Evolutionary conservation across 352 stramenopile genomes (phyloP).

Genomic region (Phytophthora macrochlamydospora): DNA sequence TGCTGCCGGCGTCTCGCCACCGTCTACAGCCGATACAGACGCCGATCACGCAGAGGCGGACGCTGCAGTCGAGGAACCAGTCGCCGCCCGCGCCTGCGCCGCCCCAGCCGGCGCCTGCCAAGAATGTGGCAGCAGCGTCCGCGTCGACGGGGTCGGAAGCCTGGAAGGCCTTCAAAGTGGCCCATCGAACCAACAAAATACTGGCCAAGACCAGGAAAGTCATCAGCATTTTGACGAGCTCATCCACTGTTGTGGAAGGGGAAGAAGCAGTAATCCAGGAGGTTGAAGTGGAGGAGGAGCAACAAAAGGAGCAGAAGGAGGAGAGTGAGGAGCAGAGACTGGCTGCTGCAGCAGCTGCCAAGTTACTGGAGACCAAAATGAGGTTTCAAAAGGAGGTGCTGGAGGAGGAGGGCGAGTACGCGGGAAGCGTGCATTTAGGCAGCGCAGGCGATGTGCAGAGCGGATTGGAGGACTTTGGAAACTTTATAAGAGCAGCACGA

Average conservation of each 20-base stretch:
- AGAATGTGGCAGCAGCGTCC: constrained; percentile 16
- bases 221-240: constrained; percentile 36
- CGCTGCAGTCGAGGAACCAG: constrained; percentile 21
- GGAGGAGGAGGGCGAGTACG: constrained; percentile 28
- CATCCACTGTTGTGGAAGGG: constrained; percentile 10
- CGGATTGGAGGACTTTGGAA: constrained; percentile 45
- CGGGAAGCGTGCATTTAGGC: not conserved
- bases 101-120: constrained; percentile 20
- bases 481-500: constrained; percentile 56
- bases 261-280: not conserved
- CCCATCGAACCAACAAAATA: constrained; percentile 62
- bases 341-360: constrained; percentile 11
- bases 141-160: constrained; percentile 31
- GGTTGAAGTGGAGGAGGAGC: constrained; percentile 5
- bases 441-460: constrained; percentile 8
- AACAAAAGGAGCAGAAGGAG: constrained; percentile 9
- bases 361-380: constrained; percentile 24
- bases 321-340: constrained; percentile 13
- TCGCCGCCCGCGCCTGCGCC: constrained; percentile 19
- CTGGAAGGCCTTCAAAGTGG: constrained; percentile 69
- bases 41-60: constrained; percentile 11
- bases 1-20: constrained; percentile 22
- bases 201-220: constrained; percentile 64
- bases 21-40: constrained; percentile 3
- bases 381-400: constrained; percentile 62